Evolutionary conservation across 257 asterid genomes (phyloP).

Genomic region (Cynanchum wilfordii): DNA sequence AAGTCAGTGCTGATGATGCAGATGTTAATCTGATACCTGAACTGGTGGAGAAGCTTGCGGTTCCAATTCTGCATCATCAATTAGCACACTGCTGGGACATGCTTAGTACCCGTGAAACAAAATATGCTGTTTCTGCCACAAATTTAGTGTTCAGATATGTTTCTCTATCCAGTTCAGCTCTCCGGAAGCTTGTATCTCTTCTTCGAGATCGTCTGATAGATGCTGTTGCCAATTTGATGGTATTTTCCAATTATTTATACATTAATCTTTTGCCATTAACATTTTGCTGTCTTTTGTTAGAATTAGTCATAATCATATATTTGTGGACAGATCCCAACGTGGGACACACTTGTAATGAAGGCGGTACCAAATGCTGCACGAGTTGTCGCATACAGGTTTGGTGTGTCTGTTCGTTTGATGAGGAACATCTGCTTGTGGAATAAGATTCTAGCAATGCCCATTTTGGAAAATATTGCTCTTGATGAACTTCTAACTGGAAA

Average conservation of each 20-base stretch:
- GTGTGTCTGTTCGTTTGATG: constrained; percentile 73
- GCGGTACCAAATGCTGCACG: constrained; percentile 87
- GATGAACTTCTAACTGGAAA: constrained; percentile 71
- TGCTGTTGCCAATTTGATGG: constrained; percentile 74
- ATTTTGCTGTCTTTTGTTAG: neutral
- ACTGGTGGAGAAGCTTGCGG: constrained; percentile 78
- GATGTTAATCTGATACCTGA: constrained; percentile 83
- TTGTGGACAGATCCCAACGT: constrained; percentile 64
- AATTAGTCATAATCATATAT: neutral
- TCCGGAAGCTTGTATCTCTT: constrained; percentile 56
- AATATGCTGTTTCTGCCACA: constrained; percentile 68
- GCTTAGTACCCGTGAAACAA: constrained; percentile 77
- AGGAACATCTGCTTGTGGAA: constrained; percentile 83
- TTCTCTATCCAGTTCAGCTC: constrained; percentile 55
- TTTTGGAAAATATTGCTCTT: constrained; percentile 73
- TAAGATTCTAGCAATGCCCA: constrained; percentile 63
- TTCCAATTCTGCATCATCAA: constrained; percentile 81
- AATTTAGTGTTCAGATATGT: constrained; percentile 64
- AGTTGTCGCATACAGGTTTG: constrained; percentile 84
- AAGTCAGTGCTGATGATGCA: constrained; percentile 38
- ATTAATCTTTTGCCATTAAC: neutral
- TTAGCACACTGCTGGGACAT: constrained; percentile 80
- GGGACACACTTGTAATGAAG: constrained; percentile 64
- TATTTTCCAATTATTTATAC: constrained; percentile 14
- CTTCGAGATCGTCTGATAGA: constrained; percentile 76